phyloP scores from a whole-genome alignment of 2,329 filamentous ascomycete species.

The Cadophora sp. region DNA sequence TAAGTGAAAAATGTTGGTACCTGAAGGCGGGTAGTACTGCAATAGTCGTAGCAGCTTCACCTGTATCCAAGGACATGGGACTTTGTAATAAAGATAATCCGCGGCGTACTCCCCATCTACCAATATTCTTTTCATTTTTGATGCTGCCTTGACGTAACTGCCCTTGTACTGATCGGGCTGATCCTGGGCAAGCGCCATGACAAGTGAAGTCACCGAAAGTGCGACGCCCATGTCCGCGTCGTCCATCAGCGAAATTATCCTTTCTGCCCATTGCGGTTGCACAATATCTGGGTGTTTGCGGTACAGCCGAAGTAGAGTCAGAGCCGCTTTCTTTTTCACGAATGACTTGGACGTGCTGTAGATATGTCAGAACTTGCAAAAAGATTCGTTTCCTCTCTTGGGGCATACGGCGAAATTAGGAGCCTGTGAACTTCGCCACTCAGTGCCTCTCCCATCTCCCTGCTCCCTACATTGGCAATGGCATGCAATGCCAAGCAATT shows the following conservation, averaged over 20 bases:
- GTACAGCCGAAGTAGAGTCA: slow-evolving; percentile 91
- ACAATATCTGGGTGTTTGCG: slow-evolving; percentile 94
- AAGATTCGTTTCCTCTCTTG: not conserved
- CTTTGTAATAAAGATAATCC: slow-evolving; percentile 98
- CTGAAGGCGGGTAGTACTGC: slow-evolving; percentile 95
- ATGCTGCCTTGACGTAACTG: slow-evolving; percentile 91
- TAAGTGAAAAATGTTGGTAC: slow-evolving; percentile 54
- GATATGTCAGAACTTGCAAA: slow-evolving; percentile 27
- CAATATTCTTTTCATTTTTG: slow-evolving; percentile 85
- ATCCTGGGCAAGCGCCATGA: slow-evolving; percentile 94
- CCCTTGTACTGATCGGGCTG: slow-evolving; percentile 94
- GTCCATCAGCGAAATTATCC: slow-evolving; percentile 99
- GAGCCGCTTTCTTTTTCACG: slow-evolving; percentile 97
- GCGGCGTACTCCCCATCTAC: slow-evolving; percentile 87
- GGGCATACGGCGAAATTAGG: slow-evolving; percentile 86
- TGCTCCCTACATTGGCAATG: slow-evolving; percentile 95
- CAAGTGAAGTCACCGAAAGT: slow-evolving; percentile 91
- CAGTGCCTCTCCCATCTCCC: slow-evolving; percentile 96
- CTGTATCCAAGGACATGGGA: slow-evolving; percentile 98
- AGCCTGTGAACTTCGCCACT: slow-evolving; percentile 91
- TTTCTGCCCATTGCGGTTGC: slow-evolving; percentile 95
- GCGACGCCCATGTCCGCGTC: slow-evolving; percentile 93
- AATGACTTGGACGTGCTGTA: slow-evolving; percentile 86
- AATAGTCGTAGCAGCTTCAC: slow-evolving; percentile 90
- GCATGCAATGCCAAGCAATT: slow-evolving; percentile 97